Percentiles rank a stretch among this genome's conserved stretches.
Evolutionary conservation across 2,329 filamentous ascomycete genomes (phyloP).

Genomic region (Colletotrichum godetiae): DNA sequence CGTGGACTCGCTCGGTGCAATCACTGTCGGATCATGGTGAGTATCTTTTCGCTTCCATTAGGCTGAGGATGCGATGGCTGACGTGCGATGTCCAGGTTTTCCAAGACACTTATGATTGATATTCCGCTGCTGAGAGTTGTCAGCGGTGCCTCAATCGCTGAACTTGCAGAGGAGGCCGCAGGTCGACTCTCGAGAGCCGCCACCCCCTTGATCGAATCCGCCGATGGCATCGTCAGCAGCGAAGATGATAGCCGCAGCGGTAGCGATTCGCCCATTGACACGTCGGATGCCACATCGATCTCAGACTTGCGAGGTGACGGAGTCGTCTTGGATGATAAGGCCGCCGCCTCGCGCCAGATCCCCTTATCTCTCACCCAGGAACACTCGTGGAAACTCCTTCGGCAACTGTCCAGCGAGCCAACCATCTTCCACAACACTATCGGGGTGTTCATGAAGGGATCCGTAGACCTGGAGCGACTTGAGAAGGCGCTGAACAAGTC

Average conservation of each 20-base stretch:
- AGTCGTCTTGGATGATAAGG: background rate
- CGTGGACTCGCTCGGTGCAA: slow-evolving; percentile 42
- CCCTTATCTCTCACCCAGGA: slow-evolving; percentile 7
- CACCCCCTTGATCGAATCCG: background rate
- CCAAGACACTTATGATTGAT: slow-evolving; percentile 54
- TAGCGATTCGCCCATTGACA: background rate
- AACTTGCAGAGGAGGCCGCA: slow-evolving; percentile 23
- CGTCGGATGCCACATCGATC: background rate
- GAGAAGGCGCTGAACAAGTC: slow-evolving; percentile 46
- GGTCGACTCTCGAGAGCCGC: background rate
- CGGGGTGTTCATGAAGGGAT: slow-evolving; percentile 41
- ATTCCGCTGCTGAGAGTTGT: slow-evolving; percentile 59
- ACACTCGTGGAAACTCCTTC: slow-evolving; percentile 40
- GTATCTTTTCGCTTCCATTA: slow-evolving; percentile 16
- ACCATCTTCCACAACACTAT: slow-evolving; percentile 55
- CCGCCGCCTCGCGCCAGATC: background rate
- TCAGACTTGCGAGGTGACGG: background rate
- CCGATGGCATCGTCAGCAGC: background rate
- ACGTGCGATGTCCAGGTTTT: slow-evolving; percentile 47
- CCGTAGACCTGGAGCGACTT: slow-evolving; percentile 46
- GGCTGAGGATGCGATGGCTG: background rate
- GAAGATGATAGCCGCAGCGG: background rate
- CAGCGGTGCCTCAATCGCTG: slow-evolving; percentile 42
- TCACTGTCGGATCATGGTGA: slow-evolving; percentile 58
- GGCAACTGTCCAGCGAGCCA: slow-evolving; percentile 47